These are phyloP conservation scores for Termitomyces sp. DNA, from an alignment of 768 basidiomycete genomes.

Conservation along the genomic window DNA sequence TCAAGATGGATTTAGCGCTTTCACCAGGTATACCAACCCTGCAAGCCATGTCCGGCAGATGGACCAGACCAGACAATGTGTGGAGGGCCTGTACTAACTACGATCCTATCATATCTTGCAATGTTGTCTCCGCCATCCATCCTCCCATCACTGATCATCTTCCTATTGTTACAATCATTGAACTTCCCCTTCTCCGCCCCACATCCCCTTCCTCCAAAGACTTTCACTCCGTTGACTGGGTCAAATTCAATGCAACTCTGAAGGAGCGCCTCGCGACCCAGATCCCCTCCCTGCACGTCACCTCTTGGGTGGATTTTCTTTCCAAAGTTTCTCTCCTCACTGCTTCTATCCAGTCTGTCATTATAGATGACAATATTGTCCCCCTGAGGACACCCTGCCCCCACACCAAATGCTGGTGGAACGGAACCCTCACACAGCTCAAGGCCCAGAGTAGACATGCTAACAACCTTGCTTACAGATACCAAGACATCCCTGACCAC, in stretches of 20 bases:
- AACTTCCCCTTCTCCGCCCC: background rate
- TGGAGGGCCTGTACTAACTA: background rate
- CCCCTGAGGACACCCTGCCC: too few relatives aligned
- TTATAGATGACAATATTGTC: background rate
- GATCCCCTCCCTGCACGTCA: too few relatives aligned
- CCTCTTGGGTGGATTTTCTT: too few relatives aligned
- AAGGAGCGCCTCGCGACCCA: too few relatives aligned
- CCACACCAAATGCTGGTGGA: too few relatives aligned
- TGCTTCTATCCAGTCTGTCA: too few relatives aligned
- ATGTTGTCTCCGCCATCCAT: background rate
- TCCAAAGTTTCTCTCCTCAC: too few relatives aligned
- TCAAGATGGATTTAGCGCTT: background rate
- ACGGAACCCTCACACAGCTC: too few relatives aligned
- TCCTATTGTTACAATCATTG: background rate
- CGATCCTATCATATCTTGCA: constrained; percentile 1
- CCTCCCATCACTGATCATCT: background rate
- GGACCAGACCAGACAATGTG: constrained; percentile 4
- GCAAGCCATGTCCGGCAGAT: background rate
- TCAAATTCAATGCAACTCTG: too few relatives aligned
- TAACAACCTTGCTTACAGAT: background rate
- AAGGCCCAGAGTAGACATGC: background rate
- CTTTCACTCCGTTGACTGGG: background rate
- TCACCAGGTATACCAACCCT: background rate
- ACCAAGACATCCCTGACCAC: too few relatives aligned
- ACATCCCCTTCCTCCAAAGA: background rate